phyloP scores from a whole-genome alignment of 805 yeast species.

The Saccharomycopsis lassenensis region DNA sequence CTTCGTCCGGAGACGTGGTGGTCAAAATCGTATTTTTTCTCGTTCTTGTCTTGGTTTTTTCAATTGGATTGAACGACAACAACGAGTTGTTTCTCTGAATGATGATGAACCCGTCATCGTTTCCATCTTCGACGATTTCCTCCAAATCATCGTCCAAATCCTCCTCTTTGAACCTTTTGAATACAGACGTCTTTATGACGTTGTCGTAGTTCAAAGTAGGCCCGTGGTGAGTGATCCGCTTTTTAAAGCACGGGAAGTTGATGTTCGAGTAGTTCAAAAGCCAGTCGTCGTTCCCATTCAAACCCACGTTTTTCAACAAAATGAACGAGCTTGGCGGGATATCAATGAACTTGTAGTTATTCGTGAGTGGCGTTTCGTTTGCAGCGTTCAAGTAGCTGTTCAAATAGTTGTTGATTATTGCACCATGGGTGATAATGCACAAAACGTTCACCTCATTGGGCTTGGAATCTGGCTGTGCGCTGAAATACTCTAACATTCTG shows the following conservation, averaged over 20 bases:
- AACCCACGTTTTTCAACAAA: slow-evolving; percentile 4
- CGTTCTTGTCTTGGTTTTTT: no score
- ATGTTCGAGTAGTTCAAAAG: slow-evolving; percentile 7
- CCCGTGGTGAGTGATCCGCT: background rate
- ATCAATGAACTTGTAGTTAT: slow-evolving; percentile 6
- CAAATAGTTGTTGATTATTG: slow-evolving; percentile 12
- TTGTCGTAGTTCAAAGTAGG: slow-evolving; percentile 9
- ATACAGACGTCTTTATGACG: slow-evolving; percentile 6
- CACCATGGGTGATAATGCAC: slow-evolving; percentile 12
- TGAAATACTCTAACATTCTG: slow-evolving; percentile 7
- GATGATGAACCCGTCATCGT: no score
- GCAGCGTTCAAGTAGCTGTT: slow-evolving; percentile 6
- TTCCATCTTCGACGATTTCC: no score
- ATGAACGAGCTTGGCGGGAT: slow-evolving; percentile 13
- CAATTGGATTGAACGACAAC: no score
- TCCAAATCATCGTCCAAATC: background rate
- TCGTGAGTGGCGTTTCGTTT: background rate
- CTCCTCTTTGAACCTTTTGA: background rate
- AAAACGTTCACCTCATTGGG: background rate
- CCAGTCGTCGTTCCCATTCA: slow-evolving; percentile 9
- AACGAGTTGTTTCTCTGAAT: no score
- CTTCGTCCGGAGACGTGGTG: no score
- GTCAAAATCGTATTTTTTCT: slow-evolving; percentile 13
- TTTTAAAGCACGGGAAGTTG: slow-evolving; percentile 15
- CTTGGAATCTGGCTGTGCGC: background rate